Conservation (phyloP, 1,139 yeast genomes). For the Kodamaea anthophila region DNA sequence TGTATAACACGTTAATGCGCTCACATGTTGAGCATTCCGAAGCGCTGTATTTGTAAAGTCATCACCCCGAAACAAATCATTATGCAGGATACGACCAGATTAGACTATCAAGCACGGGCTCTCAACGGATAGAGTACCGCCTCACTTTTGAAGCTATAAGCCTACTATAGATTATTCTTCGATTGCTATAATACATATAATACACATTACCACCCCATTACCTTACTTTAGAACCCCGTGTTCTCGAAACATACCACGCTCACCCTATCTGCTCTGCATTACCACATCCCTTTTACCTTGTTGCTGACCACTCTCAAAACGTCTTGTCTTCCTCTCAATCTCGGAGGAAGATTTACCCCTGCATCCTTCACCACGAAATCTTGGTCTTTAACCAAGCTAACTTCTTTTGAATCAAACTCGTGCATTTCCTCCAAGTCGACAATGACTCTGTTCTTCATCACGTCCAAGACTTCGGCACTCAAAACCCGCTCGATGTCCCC, state of each 20-base stretch:
- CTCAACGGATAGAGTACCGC: too few relatives aligned
- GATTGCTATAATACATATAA: conserved; percentile 2
- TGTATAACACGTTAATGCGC: too few relatives aligned
- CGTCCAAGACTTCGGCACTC: conserved; percentile 12
- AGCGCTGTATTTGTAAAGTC: too few relatives aligned
- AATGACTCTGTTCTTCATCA: conserved; percentile 13
- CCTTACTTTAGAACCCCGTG: too few relatives aligned
- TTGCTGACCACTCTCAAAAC: conserved; percentile 26
- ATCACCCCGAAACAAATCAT: too few relatives aligned
- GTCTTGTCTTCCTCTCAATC: conserved; percentile 27
- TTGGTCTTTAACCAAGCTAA: conserved; percentile 9
- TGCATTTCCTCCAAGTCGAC: conserved; percentile 18
- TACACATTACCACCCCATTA: too few relatives aligned
- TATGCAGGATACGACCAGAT: too few relatives aligned
- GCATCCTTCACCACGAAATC: conserved; percentile 17
- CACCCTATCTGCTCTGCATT: conserved; percentile 5
- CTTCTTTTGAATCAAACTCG: conserved; percentile 12
- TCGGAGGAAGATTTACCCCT: conserved; percentile 33
- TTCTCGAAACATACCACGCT: too few relatives aligned
- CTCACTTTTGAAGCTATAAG: too few relatives aligned
- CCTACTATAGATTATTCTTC: too few relatives aligned
- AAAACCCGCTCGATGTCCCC: conserved; percentile 27
- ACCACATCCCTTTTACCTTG: conserved; percentile 35
- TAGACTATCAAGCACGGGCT: too few relatives aligned
- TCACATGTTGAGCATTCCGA: too few relatives aligned